Percentiles rank a stretch among this genome's conserved stretches.
These are phyloP conservation scores for Cryphonectria carpinicola DNA, from an alignment of 2,329 filamentous ascomycete genomes.

Conservation along the genomic window DNA sequence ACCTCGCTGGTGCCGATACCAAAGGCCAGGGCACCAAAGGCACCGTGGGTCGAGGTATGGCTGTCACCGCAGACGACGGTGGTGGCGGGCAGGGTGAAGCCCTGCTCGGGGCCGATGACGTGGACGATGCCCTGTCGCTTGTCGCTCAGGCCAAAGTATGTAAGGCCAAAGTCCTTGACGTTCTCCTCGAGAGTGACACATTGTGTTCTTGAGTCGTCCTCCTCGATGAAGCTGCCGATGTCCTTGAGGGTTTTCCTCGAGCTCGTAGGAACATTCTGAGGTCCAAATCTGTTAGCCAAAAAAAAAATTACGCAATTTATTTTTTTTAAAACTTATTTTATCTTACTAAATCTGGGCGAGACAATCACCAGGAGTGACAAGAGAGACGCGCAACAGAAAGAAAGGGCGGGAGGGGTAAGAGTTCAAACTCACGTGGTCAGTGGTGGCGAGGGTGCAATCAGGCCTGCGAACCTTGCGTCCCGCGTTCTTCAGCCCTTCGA, in stretches of 20 bases:
- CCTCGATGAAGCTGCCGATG: constrained; percentile 90
- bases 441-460: constrained; percentile 95
- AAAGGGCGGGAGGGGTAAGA: too few relatives aligned
- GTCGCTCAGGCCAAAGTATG: constrained; percentile 95
- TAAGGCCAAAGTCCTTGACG: constrained; percentile 93
- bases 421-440: constrained; percentile 80
- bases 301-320: too few relatives aligned
- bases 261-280: constrained; percentile 87
- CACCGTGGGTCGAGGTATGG: constrained; percentile 96
- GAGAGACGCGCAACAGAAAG: too few relatives aligned
- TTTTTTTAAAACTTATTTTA: too few relatives aligned
- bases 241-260: constrained; percentile 93
- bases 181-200: constrained; percentile 97
- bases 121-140: constrained; percentile 98
- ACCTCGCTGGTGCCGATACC: constrained; percentile 98
- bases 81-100: constrained; percentile 95
- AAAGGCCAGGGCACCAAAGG: constrained; percentile 92
- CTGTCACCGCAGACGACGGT: constrained; percentile 98
- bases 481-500: constrained; percentile 92
- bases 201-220: constrained; percentile 91
- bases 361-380: not conserved
- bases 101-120: constrained; percentile 97
- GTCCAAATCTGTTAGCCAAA: constrained; percentile 30
- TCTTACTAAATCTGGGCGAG: too few relatives aligned
- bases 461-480: constrained; percentile 86